phyloP scores from a whole-genome alignment of 1,284 basidiomycete species.

The Trichosporon sp. region DNA sequence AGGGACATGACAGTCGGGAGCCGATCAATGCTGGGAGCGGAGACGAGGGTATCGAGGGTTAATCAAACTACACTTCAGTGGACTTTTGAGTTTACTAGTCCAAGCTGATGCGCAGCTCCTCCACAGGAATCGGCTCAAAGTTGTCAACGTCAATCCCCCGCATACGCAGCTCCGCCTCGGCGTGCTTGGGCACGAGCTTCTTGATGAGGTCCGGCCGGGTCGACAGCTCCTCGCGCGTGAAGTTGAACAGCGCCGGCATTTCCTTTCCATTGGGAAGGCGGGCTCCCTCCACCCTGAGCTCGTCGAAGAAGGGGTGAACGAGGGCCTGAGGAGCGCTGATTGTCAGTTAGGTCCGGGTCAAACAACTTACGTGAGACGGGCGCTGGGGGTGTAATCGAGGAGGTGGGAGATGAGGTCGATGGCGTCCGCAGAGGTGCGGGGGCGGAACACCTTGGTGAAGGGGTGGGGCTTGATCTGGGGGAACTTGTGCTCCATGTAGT shows the following conservation, averaged over 20 bases:
- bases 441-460: slow-evolving; percentile 96
- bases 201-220: slow-evolving; percentile 90
- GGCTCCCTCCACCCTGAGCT: slow-evolving; percentile 79
- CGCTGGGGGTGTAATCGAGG: slow-evolving; percentile 93
- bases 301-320: slow-evolving; percentile 96
- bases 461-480: slow-evolving; percentile 98
- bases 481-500: slow-evolving; percentile 99
- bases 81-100: slow-evolving; percentile 51
- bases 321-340: slow-evolving; percentile 80
- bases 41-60: slow-evolving; percentile 7
- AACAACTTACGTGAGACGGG: slow-evolving; percentile 60
- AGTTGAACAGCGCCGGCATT: slow-evolving; percentile 90
- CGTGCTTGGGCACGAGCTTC: slow-evolving; percentile 82
- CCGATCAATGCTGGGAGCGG: slow-evolving; percentile 18
- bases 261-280: slow-evolving; percentile 96
- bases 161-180: slow-evolving; percentile 77
- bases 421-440: slow-evolving; percentile 89
- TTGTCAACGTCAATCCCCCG: slow-evolving; percentile 82
- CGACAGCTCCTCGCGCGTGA: slow-evolving; percentile 93
- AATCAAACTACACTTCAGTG: not conserved
- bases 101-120: slow-evolving; percentile 82
- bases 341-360: not conserved
- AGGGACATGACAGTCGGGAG: slow-evolving; percentile 12
- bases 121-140: slow-evolving; percentile 90
- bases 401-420: slow-evolving; percentile 93